A percentile compares a stretch with the other conserved stretches of the same genome.
Conservation (phyloP, 1,139 yeast species). For the Taphrina sp. region DNA sequence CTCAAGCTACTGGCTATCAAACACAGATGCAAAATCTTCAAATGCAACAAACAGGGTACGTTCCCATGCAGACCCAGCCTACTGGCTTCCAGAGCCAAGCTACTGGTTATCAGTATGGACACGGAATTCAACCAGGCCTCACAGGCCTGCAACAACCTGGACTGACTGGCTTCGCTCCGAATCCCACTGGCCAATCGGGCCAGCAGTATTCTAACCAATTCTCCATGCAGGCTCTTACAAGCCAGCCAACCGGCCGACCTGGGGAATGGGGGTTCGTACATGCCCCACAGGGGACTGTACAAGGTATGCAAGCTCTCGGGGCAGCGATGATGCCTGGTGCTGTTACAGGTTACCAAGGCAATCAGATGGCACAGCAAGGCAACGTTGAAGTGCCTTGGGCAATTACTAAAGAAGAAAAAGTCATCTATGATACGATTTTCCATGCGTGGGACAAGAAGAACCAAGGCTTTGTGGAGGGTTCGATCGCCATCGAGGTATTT, state of each 20-base stretch:
- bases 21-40: constrained; percentile 38
- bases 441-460: constrained; percentile 75
- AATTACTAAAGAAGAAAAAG: constrained; percentile 80
- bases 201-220: constrained; percentile 1
- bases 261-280: constrained; percentile 83
- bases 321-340: constrained; percentile 68
- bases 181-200: background rate
- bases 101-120: constrained; percentile 40
- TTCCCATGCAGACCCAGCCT: constrained; percentile 41
- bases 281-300: constrained; percentile 53
- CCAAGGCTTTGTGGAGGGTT: constrained; percentile 73
- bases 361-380: constrained; percentile 42
- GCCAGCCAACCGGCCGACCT: constrained; percentile 64
- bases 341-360: constrained; percentile 47
- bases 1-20: constrained; percentile 45
- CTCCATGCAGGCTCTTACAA: constrained; percentile 45
- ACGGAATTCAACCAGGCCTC: constrained; percentile 44
- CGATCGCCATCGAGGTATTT: constrained; percentile 78
- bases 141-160: constrained; percentile 40
- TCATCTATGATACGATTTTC: constrained; percentile 81
- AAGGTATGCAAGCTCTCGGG: constrained; percentile 73
- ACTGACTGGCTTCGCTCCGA: constrained; percentile 10
- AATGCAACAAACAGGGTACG: constrained; percentile 39
- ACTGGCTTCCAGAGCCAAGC: constrained; percentile 48
- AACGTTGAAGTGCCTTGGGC: constrained; percentile 58